Conservation (phyloP, 257 asterid genomes). For the Nemophila menziesii region DNA sequence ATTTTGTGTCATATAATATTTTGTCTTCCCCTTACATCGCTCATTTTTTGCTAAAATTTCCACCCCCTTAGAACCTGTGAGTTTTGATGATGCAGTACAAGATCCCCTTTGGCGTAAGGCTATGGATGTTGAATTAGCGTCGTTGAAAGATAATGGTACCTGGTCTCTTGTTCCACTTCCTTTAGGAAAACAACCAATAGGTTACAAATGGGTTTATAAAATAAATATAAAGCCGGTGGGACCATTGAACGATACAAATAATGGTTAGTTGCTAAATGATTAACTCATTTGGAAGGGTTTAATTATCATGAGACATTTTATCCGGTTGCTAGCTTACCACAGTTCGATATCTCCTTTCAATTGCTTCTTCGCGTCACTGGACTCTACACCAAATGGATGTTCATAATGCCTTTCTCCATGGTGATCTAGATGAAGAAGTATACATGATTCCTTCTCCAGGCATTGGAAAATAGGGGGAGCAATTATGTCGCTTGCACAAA, state of each 20-base stretch:
- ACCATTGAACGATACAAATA: constrained; percentile 1
- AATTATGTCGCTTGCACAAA: too few species aligned
- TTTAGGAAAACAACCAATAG: not conserved
- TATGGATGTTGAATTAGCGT: too few species aligned
- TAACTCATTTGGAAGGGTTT: not conserved
- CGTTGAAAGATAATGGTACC: not conserved
- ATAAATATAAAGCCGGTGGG: not conserved
- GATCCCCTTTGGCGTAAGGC: too few species aligned
- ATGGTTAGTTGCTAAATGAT: not conserved
- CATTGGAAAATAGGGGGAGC: constrained; percentile 5
- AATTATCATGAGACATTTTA: constrained; percentile 3
- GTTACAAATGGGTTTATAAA: constrained; percentile 1
- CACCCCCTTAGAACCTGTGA: too few species aligned
- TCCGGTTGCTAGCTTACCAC: not conserved
- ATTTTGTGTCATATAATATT: too few species aligned
- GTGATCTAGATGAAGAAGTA: constrained; percentile 1
- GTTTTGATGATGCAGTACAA: too few species aligned
- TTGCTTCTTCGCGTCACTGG: not conserved
- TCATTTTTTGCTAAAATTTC: too few species aligned
- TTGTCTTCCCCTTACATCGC: too few species aligned
- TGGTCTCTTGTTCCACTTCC: not conserved
- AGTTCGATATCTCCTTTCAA: not conserved
- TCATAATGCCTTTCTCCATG: not conserved
- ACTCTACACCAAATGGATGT: not conserved
- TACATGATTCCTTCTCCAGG: constrained; percentile 7